Evolutionary conservation across 371 early-diverging fungal species (phyloP).

Genomic region (Massospora cicadina): DNA sequence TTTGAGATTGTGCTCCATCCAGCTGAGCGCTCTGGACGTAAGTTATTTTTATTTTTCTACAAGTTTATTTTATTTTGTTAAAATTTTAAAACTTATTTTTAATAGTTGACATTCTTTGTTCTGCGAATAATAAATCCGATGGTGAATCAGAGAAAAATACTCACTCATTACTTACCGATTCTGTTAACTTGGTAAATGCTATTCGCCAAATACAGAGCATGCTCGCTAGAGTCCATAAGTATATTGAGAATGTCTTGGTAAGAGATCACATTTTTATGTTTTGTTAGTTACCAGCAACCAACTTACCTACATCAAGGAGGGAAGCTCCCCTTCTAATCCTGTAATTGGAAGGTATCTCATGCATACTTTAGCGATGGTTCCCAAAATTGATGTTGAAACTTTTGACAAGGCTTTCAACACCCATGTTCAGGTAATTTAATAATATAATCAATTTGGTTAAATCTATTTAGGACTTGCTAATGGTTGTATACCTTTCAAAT

Average conservation of each 20-base stretch:
- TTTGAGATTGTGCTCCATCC: slow-evolving; percentile 76
- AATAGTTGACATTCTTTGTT: slow-evolving; percentile 56
- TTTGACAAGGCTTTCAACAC: slow-evolving; percentile 84
- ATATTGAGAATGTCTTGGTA: slow-evolving; percentile 64
- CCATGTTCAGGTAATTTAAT: slow-evolving; percentile 49
- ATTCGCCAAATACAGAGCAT: slow-evolving; percentile 59
- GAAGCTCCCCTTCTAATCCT: slow-evolving; percentile 44
- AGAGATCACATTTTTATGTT: slow-evolving; percentile 16
- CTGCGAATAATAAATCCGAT: slow-evolving; percentile 29
- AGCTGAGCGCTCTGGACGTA: slow-evolving; percentile 72
- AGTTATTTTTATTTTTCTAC: slow-evolving; percentile 17
- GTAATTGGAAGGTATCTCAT: slow-evolving; percentile 80
- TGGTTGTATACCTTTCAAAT: slow-evolving; percentile 88
- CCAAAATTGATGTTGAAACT: slow-evolving; percentile 61
- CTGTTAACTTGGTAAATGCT: slow-evolving; percentile 74
- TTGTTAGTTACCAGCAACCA: neutral
- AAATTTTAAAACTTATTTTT: neutral
- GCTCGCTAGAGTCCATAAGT: slow-evolving; percentile 64
- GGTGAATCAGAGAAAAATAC: slow-evolving; percentile 15
- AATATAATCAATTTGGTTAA: slow-evolving; percentile 12
- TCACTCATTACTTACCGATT: slow-evolving; percentile 53
- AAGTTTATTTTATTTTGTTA: neutral
- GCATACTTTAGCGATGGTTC: slow-evolving; percentile 82
- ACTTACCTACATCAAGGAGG: slow-evolving; percentile 20
- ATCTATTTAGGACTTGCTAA: slow-evolving; percentile 63